Base-by-base conservation (phyloP, 768 basidiomycete genomes). In the Tubosaeta sp. region DNA sequence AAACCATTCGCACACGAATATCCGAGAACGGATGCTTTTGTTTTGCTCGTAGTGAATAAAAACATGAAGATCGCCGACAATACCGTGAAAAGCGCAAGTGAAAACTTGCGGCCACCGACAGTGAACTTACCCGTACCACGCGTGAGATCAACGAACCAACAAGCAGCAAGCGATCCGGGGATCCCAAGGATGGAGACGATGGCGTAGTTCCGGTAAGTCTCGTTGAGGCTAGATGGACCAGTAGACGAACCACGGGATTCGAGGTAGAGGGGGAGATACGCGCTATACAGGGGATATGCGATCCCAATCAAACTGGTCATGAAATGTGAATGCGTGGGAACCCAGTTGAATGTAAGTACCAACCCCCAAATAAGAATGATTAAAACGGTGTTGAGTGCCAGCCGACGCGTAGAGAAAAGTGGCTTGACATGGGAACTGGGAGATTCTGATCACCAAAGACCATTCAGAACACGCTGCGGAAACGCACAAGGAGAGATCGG, bases 281-380 rank as follows among this genome's bases (percentile, higher is more conserved):
- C 62, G 50, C 71, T 80, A 67, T 75, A 80, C 3, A 82, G 68
- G 6, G 81, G 81, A 57, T 77, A 82, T 7, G 77, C 79, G 1
- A 81, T 71, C 8, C 80, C 81, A 45, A 80, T 75, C 26, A 77
- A 57, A 32, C 71, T 77, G 67, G 29, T 0, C 25, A 37, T 19
- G 11, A 19, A 35, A 12, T 6, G 19, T 59, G 6, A 59, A 38
- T 1, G 37, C 26, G 35, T 31, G 22, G 34, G 38, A 35, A 25
- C 14, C 31, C 14, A 3, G 19, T 11, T 26, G 19, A 37, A 35
- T 26, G 19, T 5, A 8, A 49, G 12, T 2, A 64, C 72, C 19
- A 60, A 78, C 71, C 78, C 76, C 79, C 81, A 82, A n/a, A 79
- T 67, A 10, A 76, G 46, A 50, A 81, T 78, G 45, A 74, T 78